A percentile compares a stretch with the other conserved stretches of the same genome.
Conservation (phyloP, 345 rosid genomes). For the Euphorbia tirucalli region DNA sequence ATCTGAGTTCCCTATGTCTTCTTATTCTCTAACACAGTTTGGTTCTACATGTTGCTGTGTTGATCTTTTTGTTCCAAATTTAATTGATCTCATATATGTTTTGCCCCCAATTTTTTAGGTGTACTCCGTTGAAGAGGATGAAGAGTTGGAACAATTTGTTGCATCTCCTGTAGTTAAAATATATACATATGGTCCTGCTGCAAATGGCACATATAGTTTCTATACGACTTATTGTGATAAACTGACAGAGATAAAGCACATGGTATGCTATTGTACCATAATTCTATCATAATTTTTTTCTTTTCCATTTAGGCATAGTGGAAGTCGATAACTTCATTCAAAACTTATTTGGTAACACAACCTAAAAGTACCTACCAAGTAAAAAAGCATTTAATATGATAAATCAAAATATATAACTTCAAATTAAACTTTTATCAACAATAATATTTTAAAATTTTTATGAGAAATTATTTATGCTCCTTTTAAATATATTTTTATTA, state of each 20-base stretch:
- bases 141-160: constrained; percentile 59
- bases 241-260: constrained; percentile 56
- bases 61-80: neutral
- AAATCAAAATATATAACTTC: too few relatives aligned
- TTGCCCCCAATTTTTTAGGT: constrained; percentile 44
- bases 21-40: neutral
- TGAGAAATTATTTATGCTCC: too few relatives aligned
- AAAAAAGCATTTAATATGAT: too few relatives aligned
- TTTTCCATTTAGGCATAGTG: constrained; percentile 14
- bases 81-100: neutral
- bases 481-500: too few relatives aligned
- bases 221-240: constrained; percentile 25
- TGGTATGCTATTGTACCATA: constrained; percentile 37
- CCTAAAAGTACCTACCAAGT: too few relatives aligned
- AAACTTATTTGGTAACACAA: too few relatives aligned
- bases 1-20: neutral
- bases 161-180: constrained; percentile 69
- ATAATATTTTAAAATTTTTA: too few relatives aligned
- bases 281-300: constrained; percentile 20
- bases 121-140: constrained; percentile 64
- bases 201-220: constrained; percentile 32
- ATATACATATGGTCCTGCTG: constrained; percentile 51
- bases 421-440: too few relatives aligned
- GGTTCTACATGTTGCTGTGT: neutral
- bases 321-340: too few relatives aligned